Base-by-base conservation (phyloP, 2,329 filamentous ascomycete genomes). In the Fusarium irregulare region DNA sequence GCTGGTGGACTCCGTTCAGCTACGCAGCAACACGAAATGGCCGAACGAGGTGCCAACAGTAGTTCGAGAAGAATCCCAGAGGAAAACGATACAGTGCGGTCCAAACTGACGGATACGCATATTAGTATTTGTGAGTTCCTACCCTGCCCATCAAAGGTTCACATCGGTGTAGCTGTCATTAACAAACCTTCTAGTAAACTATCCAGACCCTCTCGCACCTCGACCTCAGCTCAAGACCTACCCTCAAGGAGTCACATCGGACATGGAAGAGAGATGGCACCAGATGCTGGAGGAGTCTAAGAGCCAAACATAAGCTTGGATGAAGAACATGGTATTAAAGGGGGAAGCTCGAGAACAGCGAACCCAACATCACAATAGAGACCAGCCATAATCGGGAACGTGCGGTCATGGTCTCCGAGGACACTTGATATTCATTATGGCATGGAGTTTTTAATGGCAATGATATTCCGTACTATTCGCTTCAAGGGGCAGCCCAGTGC, bases 171-270 rank as follows among this genome's bases (percentile, higher is more conserved):
- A 11, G 40, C 30, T 18, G 32, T 44, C 27, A 20, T 67, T 77
- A 34, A 75, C 59, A 40, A 59, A 14, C 7, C 45, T 16, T 48
- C 20, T 30, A 76, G 73, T 68, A 20, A 70, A 54, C 30, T 85
- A 83, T 54, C 80, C 81, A 10, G 85, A 88, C 62, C 85, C 86
- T 32, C 77, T 88, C 58, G 69, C 80, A 16, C 79, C 81, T 25
- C 78, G 81, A 25, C 70, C 77, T 48, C 59, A 78, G 6, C 68
- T 80, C 53, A 69, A 77, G 60, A 69, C 78, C 66, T 78, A 79
- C 55, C 81, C 83, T 1, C 77, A 73, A 20, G 80, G 79, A 3
- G 77, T 84, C 11, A 83, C 83, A 6, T 65, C 73, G 4, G 81
- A 83, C 64, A 78, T 77, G 60, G 84, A 86, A 72, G 73, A 76